Evolutionary conservation across 331 rosid species (phyloP), one percentile per base, ranked within the genome.

Genomic region (Malus hybrid): DNA sequence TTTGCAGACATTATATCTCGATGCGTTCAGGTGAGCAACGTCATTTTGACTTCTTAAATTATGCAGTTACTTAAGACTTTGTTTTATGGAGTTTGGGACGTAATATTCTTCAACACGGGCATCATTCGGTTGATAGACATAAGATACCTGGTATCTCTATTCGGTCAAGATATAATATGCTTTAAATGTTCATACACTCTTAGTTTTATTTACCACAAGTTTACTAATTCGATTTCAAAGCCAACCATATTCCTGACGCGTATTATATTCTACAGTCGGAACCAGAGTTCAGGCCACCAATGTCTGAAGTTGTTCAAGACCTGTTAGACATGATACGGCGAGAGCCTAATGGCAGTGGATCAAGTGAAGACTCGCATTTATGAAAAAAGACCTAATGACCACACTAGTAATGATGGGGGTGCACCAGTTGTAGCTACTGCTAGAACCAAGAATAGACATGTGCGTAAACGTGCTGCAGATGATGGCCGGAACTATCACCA

Each of bases 231-330:
- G 31, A 31, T 12, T 52, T 19, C 18, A 20, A 10, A 15, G 6
- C 6, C 6, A 27, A 44, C 14, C 27, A 24, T 50, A 72, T 56
- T 74, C 42, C 71, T 66, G 36, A 82, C 70, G 3, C 66, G 18
- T 5, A 39, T 20, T 74, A 57, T 61, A 44, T 78, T 76, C 82
- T 80, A 84, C 97, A 93, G 98, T 74, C 96, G 2, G 88, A 88
- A 81, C 98, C 97, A 65, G 96, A 91, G 83, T 91, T 91, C 78
- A 83, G 98, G 87, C 98, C 98, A 36, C 85, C 82, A 16, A 91
- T 89, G 93, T 91, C 98, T 6, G 93, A 87, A 75, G 98, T 93
- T 42, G 98, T 91, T 67, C 84, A 87, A 82, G 91, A 91, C 83
- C 81, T 93, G 13, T 67, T 84, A 28, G 89, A 88, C 76, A 89